phyloP scores from a whole-genome alignment of 2,329 filamentous ascomycete genomes.

The Saccharata proteae region DNA sequence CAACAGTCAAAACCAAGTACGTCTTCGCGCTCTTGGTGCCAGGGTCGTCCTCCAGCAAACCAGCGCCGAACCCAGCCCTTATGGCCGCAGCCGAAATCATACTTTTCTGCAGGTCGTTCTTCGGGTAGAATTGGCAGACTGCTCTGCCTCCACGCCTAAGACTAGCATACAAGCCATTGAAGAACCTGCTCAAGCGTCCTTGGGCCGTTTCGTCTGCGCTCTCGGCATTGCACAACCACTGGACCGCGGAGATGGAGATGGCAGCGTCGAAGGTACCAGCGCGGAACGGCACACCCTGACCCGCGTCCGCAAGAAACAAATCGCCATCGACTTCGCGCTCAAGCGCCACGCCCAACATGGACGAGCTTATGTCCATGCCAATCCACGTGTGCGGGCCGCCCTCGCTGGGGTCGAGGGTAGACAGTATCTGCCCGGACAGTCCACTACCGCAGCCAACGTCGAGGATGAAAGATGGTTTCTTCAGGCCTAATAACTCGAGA shows the following conservation, averaged over 20 bases:
- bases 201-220: conserved; percentile 70
- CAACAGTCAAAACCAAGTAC: conserved; percentile 91
- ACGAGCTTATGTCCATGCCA: conserved; percentile 89
- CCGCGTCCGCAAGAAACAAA: conserved; percentile 86
- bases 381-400: conserved; percentile 88
- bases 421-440: conserved; percentile 86
- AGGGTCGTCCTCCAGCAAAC: conserved; percentile 86
- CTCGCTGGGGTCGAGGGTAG: conserved; percentile 53
- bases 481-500: conserved; percentile 77
- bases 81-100: conserved; percentile 91
- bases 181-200: conserved; percentile 71
- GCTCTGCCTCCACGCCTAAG: conserved; percentile 75
- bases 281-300: conserved; percentile 88
- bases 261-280: conserved; percentile 89
- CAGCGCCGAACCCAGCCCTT: conserved; percentile 88
- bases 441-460: conserved; percentile 96
- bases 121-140: conserved; percentile 96
- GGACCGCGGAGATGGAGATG: conserved; percentile 89
- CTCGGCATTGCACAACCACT: conserved; percentile 97
- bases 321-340: conserved; percentile 89
- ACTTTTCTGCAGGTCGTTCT: conserved; percentile 78
- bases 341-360: conserved; percentile 93
- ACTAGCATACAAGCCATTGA: conserved; percentile 80
- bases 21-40: conserved; percentile 94
- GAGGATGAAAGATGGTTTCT: conserved; percentile 72